A percentile compares a stretch with the other conserved stretches of the same genome.
Conservation (phyloP, 208 protist species). For the Herpetomonas tarakana region DNA sequence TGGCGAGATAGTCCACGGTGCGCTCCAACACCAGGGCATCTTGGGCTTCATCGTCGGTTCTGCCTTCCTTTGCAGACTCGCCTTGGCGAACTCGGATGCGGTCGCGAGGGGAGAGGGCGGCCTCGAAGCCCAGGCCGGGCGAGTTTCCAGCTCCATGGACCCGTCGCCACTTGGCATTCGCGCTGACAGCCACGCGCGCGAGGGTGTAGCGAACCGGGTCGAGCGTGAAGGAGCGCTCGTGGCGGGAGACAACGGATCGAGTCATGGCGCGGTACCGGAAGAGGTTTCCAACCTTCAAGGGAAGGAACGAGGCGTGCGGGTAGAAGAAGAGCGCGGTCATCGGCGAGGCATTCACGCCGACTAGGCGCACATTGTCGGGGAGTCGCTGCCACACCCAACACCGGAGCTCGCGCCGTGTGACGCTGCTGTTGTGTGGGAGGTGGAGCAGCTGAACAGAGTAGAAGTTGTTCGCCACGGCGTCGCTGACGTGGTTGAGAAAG, state of each 20-base stretch:
- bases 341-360: conserved; percentile 63
- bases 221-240: conserved; percentile 8
- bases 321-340: conserved; percentile 63
- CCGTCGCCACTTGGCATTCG: conserved; percentile 1
- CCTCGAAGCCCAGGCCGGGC: neutral
- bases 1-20: conserved; percentile 60
- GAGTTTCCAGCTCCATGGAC: neutral
- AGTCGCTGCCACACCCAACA: conserved; percentile 53
- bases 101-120: conserved; percentile 3
- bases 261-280: conserved; percentile 65
- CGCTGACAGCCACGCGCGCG: conserved; percentile 8
- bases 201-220: conserved; percentile 25
- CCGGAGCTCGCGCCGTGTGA: conserved; percentile 34
- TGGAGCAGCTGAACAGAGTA: conserved; percentile 35
- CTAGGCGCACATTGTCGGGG: conserved; percentile 50
- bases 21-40: conserved; percentile 56
- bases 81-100: neutral
- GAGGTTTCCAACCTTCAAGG: conserved; percentile 59
- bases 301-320: conserved; percentile 64
- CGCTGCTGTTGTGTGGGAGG: conserved; percentile 29
- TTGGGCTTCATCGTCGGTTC: conserved; percentile 17
- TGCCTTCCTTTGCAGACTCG: neutral
- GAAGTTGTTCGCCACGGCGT: conserved; percentile 20
- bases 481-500: conserved; percentile 21
- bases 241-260: conserved; percentile 30